Base-by-base conservation (phyloP, 371 early-diverging fungal genomes). In the Mortierella sp. region DNA sequence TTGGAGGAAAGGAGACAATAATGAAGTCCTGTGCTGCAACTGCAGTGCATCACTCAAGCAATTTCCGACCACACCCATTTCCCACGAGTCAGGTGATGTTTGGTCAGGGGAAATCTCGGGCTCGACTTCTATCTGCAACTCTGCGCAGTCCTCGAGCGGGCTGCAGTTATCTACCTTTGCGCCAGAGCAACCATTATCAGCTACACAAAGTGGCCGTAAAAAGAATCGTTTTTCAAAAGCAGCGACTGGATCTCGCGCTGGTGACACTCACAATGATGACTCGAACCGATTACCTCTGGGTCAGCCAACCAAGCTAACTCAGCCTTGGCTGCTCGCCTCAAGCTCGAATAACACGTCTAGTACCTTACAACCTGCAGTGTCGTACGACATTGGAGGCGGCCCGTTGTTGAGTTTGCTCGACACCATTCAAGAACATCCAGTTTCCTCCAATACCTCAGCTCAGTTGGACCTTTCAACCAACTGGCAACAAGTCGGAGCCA, bases 1-100 rank as follows among this genome's bases (percentile, higher is more conserved):
- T 10, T 80, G 80, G 80, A 55, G 57, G 18, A 74, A 72, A 37
- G 68, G 64, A 5, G 59, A 52, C 1, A 67, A 71, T 4, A 63
- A 68, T 20, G 68, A 79, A 28, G 18, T 40, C 0, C 24, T 79
- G 26, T 79, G 79, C 26, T 62, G 71, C 9, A 24, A 45, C 2
- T 78, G 78, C 59, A 66, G 65, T 24, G 26, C 43, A 2, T 1
- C 45, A 0, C 10, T 52, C 32, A 77, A 67, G 64, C 66, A 55
- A 26, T 45, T 30, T 24, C 55, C 11, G 4, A 16, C 24, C 11
- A 4, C 55, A 3, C 55, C 8, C 9, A 16, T 9, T 28, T 24
- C 55, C 6, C 10, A 12, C 11, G 55, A 55, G 12, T 5, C 37
- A 16, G 47, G 26, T n/a, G 47, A 45, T 14, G 10, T 60, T 32